phyloP scores from a whole-genome alignment of 2,329 filamentous ascomycete species.

The Rutstroemia sp. region DNA sequence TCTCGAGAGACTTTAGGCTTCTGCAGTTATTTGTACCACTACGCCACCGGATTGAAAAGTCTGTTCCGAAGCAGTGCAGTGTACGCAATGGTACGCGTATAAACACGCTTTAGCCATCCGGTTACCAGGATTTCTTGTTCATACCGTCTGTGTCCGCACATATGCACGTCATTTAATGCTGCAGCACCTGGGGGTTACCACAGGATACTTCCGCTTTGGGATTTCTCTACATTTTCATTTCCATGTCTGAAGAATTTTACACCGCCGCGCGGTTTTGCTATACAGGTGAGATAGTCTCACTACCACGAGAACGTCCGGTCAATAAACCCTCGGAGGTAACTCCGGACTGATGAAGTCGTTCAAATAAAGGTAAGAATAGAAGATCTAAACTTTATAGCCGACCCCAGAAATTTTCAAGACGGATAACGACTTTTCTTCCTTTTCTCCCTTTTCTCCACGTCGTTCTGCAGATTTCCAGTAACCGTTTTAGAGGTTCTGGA shows the following conservation, averaged over 20 bases:
- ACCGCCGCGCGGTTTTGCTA: neutral
- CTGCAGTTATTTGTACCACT: neutral
- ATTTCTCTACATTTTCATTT: neutral
- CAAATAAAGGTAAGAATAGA: neutral
- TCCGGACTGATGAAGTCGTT: neutral
- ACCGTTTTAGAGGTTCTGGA: neutral
- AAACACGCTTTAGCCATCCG: constrained; percentile 7
- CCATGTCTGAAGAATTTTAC: neutral
- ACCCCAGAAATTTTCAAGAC: neutral
- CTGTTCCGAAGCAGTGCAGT: neutral
- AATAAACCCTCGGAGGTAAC: neutral
- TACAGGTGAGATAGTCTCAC: neutral
- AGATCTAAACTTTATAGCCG: neutral
- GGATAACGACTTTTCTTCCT: neutral
- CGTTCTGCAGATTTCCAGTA: neutral
- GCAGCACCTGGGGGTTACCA: neutral
- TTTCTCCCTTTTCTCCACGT: neutral
- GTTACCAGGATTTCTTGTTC: neutral
- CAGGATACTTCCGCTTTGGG: neutral
- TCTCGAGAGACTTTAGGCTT: neutral
- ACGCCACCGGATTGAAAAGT: neutral
- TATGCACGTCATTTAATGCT: neutral
- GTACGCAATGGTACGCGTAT: neutral
- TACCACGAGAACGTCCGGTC: neutral
- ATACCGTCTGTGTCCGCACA: neutral